Conservation (phyloP, 2,329 filamentous ascomycete species). For the Alternaria longipes region DNA sequence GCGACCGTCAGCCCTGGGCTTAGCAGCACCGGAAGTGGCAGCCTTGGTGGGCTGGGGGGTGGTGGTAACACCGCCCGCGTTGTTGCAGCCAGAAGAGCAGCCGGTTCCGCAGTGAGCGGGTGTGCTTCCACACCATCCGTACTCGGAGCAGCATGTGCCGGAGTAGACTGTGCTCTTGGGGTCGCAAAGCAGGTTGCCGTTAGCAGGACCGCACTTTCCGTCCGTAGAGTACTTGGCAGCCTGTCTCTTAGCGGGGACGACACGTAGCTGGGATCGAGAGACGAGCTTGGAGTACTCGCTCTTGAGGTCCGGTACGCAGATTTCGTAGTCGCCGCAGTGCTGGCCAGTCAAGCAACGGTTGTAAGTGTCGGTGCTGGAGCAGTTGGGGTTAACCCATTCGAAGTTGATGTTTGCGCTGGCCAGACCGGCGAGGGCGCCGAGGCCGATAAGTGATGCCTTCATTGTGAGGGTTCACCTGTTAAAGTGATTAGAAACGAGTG, state of each 20-base stretch:
- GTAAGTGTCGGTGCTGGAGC: constrained; percentile 40
- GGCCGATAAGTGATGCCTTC: constrained; percentile 40
- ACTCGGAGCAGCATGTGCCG: constrained; percentile 57
- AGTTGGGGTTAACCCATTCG: constrained; percentile 56
- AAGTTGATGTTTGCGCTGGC: constrained; percentile 61
- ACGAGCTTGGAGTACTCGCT: constrained; percentile 38
- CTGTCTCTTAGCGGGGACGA: constrained; percentile 40
- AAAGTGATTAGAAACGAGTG: neutral
- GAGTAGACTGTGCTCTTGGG: constrained; percentile 57
- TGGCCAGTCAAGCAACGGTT: constrained; percentile 51
- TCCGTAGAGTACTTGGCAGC: constrained; percentile 49
- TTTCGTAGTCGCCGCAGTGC: constrained; percentile 46
- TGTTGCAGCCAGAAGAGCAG: constrained; percentile 53
- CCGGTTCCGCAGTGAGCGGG: constrained; percentile 52
- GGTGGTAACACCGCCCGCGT: constrained; percentile 15
- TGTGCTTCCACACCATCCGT: constrained; percentile 57
- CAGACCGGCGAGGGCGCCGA: constrained; percentile 48
- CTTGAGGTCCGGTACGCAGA: constrained; percentile 30
- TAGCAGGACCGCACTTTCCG: constrained; percentile 52
- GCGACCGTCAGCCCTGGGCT: constrained; percentile 48
- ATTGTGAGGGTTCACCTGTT: constrained; percentile 32
- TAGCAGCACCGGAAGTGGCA: constrained; percentile 16
- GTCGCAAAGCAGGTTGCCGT: constrained; percentile 54
- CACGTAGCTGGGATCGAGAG: constrained; percentile 30
- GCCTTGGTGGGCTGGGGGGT: constrained; percentile 15